These are phyloP conservation scores for Penicillium verhagenii DNA, from an alignment of 495 filamentous ascomycete genomes.

Conservation along the genomic window DNA sequence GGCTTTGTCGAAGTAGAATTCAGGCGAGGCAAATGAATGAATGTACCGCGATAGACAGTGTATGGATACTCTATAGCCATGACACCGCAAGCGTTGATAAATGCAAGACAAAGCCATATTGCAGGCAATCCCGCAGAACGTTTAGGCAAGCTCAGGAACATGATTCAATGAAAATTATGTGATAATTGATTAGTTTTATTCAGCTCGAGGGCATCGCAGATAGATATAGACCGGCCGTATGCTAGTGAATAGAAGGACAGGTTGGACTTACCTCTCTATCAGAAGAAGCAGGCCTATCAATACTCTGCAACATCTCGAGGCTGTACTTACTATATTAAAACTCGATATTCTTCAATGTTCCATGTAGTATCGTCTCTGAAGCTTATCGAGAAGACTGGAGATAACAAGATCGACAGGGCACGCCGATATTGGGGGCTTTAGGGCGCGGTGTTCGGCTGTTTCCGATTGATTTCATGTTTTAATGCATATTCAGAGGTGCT, in stretches of 20 bases:
- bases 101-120: slow-evolving; percentile 4
- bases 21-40: slow-evolving; percentile 40
- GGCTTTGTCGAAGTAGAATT: slow-evolving; percentile 18
- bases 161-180: slow-evolving; percentile 3
- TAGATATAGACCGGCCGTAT: slow-evolving; percentile 11
- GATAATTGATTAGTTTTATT: slow-evolving; percentile 5
- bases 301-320: slow-evolving; percentile 2
- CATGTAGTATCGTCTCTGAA: slow-evolving; percentile 2
- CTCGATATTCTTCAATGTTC: slow-evolving; percentile 3
- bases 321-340: slow-evolving; percentile 13
- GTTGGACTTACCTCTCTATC: neutral
- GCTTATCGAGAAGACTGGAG: neutral
- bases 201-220: slow-evolving; percentile 1
- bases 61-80: slow-evolving; percentile 19
- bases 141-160: slow-evolving; percentile 9
- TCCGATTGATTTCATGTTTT: slow-evolving; percentile 10
- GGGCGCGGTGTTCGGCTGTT: slow-evolving; percentile 23
- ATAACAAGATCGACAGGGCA: slow-evolving; percentile 11
- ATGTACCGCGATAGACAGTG: slow-evolving; percentile 47
- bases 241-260: slow-evolving; percentile 2
- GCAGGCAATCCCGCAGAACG: slow-evolving; percentile 1
- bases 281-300: slow-evolving; percentile 6
- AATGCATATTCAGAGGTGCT: neutral
- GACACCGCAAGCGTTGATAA: slow-evolving; percentile 10
- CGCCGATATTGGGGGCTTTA: slow-evolving; percentile 1